A percentile compares a stretch with the other conserved stretches of the same genome.
phyloP scores from a whole-genome alignment of 2,329 filamentous ascomycete genomes.

The Sphaceloma murrayae region DNA sequence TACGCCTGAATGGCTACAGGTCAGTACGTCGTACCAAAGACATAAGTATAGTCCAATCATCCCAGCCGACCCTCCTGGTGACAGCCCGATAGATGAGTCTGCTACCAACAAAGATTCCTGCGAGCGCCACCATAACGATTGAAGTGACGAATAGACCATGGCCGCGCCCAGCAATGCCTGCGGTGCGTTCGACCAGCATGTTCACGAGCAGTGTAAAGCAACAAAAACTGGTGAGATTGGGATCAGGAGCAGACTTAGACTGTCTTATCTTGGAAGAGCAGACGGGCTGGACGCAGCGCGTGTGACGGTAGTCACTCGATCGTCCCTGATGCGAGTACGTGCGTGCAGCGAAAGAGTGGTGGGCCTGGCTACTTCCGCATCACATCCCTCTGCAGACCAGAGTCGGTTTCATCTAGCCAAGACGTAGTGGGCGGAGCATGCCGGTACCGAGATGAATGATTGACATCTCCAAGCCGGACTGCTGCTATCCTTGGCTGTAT shows the following conservation, averaged over 20 bases:
- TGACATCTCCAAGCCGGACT: no score
- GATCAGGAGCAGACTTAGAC: no score
- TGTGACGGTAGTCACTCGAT: no score
- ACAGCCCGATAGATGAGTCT: slow-evolving; percentile 8
- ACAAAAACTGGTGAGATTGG: no score
- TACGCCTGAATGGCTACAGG: not conserved
- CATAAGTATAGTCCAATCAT: slow-evolving; percentile 18
- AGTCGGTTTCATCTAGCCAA: slow-evolving; percentile 1
- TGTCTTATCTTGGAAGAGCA: no score
- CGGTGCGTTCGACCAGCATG: slow-evolving; percentile 10
- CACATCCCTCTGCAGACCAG: no score
- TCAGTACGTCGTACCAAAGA: slow-evolving; percentile 16
- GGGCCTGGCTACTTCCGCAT: no score
- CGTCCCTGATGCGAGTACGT: no score
- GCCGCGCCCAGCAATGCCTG: slow-evolving; percentile 16
- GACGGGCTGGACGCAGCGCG: no score
- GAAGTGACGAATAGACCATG: slow-evolving; percentile 19
- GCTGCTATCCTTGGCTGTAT: no score
- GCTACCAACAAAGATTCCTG: slow-evolving; percentile 15
- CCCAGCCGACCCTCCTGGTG: slow-evolving; percentile 15
- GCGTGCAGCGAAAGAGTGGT: no score
- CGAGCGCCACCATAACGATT: slow-evolving; percentile 16
- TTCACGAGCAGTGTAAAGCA: no score
- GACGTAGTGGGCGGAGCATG: not conserved
- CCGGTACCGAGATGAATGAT: not conserved